Evolutionary conservation across 108 stramenopile genomes (phyloP), one percentile per base, ranked within the genome.

Genomic region (Cyclostephanos tholiformis): DNA sequence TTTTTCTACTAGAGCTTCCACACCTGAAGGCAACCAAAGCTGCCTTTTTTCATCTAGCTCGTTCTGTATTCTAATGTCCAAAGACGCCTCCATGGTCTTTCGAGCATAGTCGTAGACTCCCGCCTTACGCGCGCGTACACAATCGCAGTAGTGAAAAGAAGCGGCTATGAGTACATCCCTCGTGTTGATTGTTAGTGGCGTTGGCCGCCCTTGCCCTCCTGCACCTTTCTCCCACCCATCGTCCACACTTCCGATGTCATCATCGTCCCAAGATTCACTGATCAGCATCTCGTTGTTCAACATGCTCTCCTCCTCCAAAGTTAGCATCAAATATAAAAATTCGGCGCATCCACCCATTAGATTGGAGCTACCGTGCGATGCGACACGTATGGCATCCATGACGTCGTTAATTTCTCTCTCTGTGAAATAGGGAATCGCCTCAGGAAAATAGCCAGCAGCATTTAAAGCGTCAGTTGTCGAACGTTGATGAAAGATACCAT

Each of bases 61-160:
- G 11, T 27, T 36, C 60, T 17, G 44, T 14, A 35, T 3, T 19
- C 20, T 44, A 9, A 41, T 27, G 59, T 55, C 79, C 6, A 69
- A 7, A 4, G 74, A 38, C 9, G 65, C 63, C 32, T 74, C 60
- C 75, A 83, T 73, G 14, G 82, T 61, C 43, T 60, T 49, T n/a
- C 73, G 69, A 13, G 84, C 84, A 57, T 65, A 44, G 56, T 82
- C 75, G 69, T 89, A 91, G 0, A 89, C 71, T 17, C 87, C 87
- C 2, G 75, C 76, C 44, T 76, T 72, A 20, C 87, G 65, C 4
- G 88, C 86, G 13, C 71, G 63, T 6, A 92, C 74, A 52, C 89
- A 92, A 68, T 92, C 89, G 29, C 82, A 77, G 69, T 85, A 92
- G 64, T 92, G 91, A 57, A 89, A 65, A 25, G 88, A 83, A 51